These are phyloP conservation scores for Anisodus acutangulus DNA, from an alignment of 257 asterid species.

Conservation along the genomic window DNA sequence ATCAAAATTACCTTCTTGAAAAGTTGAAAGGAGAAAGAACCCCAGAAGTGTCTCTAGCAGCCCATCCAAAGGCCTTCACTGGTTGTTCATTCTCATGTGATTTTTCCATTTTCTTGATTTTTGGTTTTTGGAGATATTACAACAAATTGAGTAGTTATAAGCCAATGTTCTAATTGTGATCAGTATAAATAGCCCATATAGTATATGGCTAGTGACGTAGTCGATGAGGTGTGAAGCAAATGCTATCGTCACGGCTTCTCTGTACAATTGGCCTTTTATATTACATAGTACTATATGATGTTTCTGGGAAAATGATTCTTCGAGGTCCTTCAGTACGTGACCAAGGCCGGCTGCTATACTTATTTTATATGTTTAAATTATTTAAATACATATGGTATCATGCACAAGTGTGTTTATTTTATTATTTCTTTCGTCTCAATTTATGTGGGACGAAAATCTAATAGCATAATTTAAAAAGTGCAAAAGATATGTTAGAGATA, in stretches of 20 bases:
- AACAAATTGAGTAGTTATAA: neutral
- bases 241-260: neutral
- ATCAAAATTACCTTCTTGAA: constrained; percentile 31
- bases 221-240: neutral
- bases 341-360: too few species aligned
- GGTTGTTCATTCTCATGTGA: constrained; percentile 31
- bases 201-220: neutral
- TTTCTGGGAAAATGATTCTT: too few species aligned
- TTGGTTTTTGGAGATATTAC: neutral
- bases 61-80: constrained; percentile 38
- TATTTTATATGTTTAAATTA: too few species aligned
- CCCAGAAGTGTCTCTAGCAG: constrained; percentile 38
- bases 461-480: too few species aligned
- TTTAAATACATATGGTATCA: too few species aligned
- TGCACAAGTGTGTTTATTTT: too few species aligned
- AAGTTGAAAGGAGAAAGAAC: constrained; percentile 37
- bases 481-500: too few species aligned
- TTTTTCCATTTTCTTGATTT: constrained; percentile 26
- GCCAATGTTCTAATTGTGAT: neutral
- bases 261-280: neutral
- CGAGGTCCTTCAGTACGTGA: too few species aligned
- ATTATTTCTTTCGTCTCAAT: too few species aligned
- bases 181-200: neutral
- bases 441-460: too few species aligned
- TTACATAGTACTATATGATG: too few species aligned